Percentiles rank a stretch among this genome's conserved stretches.
Conservation (phyloP, 176 grass and related monocot genomes). For the Typha latifolia region DNA sequence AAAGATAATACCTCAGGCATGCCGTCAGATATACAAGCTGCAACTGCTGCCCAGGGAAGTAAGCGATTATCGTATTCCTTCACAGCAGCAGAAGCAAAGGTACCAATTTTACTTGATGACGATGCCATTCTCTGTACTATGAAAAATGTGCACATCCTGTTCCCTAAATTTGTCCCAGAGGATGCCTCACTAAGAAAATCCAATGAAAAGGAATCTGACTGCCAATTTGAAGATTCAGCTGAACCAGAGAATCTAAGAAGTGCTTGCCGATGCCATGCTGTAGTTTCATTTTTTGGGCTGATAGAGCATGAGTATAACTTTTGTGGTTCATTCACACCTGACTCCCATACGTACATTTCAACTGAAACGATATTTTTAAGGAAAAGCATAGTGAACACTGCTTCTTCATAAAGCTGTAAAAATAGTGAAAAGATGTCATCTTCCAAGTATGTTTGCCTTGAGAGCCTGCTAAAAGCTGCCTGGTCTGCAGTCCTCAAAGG, state of each 20-base stretch:
- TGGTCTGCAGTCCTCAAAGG: constrained; percentile 64
- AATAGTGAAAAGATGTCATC: constrained; percentile 70
- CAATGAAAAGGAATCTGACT: constrained; percentile 55
- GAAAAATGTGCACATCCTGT: constrained; percentile 58
- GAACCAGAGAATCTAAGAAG: constrained; percentile 57
- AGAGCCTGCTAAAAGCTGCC: constrained; percentile 58
- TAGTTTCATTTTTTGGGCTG: constrained; percentile 39
- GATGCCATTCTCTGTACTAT: constrained; percentile 78
- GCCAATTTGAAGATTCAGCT: constrained; percentile 36
- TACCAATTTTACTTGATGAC: constrained; percentile 69
- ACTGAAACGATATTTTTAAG: constrained; percentile 75
- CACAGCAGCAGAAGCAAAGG: constrained; percentile 61
- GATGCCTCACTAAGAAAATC: constrained; percentile 66
- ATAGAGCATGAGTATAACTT: constrained; percentile 70
- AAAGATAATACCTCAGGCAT: constrained; percentile 41
- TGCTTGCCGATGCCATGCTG: constrained; percentile 71
- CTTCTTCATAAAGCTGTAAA: constrained; percentile 67
- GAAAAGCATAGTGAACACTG: constrained; percentile 78
- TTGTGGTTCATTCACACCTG: constrained; percentile 48
- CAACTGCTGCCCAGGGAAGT: constrained; percentile 94
- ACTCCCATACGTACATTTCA: constrained; percentile 92
- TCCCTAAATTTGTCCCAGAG: constrained; percentile 42
- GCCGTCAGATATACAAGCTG: constrained; percentile 67
- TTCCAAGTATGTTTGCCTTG: constrained; percentile 75
- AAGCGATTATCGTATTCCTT: constrained; percentile 90